Evolutionary conservation across 352 stramenopile genomes (phyloP).

Genomic region (Pythium vanterpoolii): DNA sequence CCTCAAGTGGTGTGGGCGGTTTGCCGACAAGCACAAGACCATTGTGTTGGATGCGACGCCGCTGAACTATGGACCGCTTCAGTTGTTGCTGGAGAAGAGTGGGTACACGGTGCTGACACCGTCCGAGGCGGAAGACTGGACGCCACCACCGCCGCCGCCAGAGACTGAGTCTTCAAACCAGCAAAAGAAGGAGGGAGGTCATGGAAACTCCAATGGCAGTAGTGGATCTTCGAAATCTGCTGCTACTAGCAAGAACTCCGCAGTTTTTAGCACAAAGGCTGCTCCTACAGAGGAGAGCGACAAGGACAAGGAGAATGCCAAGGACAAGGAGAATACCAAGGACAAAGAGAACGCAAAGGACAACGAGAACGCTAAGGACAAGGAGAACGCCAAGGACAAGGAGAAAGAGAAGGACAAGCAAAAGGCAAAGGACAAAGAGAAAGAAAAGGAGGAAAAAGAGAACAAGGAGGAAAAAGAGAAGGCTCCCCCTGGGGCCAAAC

Average conservation of each 20-base stretch:
- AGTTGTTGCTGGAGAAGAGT: conserved; percentile 38
- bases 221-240: neutral
- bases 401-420: too few relatives aligned
- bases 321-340: too few relatives aligned
- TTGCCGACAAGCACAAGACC: conserved; percentile 49
- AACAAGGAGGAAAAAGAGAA: too few relatives aligned
- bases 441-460: too few relatives aligned
- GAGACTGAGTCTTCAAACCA: neutral
- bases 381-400: too few relatives aligned
- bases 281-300: neutral
- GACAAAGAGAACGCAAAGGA: too few relatives aligned
- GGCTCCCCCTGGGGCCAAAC: conserved; percentile 12
- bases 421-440: too few relatives aligned
- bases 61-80: conserved; percentile 42
- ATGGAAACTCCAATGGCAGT: neutral
- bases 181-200: neutral
- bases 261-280: neutral
- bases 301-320: too few relatives aligned
- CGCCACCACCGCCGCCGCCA: neutral
- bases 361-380: too few relatives aligned
- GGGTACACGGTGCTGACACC: conserved; percentile 50
- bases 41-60: conserved; percentile 57
- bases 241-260: neutral
- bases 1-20: conserved; percentile 52
- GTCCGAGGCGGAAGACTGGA: conserved; percentile 29